Percentiles rank a stretch among this genome's conserved stretches.
Conservation (phyloP, 2,329 filamentous ascomycete genomes). For the Macroventuria anomochaeta region DNA sequence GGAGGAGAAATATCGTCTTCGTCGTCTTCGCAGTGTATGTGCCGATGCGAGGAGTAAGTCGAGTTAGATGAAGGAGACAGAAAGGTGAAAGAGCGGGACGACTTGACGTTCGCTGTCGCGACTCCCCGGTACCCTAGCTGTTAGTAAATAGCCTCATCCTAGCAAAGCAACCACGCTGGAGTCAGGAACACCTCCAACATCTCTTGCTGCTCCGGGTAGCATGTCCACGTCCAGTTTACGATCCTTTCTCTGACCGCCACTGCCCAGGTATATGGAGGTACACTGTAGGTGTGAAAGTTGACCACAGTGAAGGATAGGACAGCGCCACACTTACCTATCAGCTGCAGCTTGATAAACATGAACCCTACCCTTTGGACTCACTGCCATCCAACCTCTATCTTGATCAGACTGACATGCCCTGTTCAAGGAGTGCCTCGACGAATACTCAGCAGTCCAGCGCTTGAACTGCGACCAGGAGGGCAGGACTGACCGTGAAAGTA, state of each 20-base stretch:
- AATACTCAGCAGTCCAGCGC: background rate
- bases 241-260: background rate
- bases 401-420: background rate
- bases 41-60: too few relatives aligned
- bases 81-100: slow-evolving; percentile 9
- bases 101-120: slow-evolving; percentile 7
- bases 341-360: background rate
- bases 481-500: background rate
- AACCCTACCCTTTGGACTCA: too few relatives aligned
- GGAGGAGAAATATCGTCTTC: too few relatives aligned
- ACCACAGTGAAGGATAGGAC: background rate
- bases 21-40: background rate
- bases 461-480: background rate
- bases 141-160: slow-evolving; percentile 30
- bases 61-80: background rate
- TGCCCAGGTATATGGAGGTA: background rate
- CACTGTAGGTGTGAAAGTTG: background rate
- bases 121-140: slow-evolving; percentile 30
- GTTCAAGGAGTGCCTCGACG: background rate
- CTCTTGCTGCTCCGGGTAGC: background rate
- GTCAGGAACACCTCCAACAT: slow-evolving; percentile 12
- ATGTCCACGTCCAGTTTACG: background rate
- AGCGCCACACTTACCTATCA: background rate
- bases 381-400: too few relatives aligned
- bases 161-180: slow-evolving; percentile 18